A percentile compares a stretch with the other conserved stretches of the same genome.
Conservation (phyloP, 768 basidiomycete species). For the Boletus rufocinnamomeus region DNA sequence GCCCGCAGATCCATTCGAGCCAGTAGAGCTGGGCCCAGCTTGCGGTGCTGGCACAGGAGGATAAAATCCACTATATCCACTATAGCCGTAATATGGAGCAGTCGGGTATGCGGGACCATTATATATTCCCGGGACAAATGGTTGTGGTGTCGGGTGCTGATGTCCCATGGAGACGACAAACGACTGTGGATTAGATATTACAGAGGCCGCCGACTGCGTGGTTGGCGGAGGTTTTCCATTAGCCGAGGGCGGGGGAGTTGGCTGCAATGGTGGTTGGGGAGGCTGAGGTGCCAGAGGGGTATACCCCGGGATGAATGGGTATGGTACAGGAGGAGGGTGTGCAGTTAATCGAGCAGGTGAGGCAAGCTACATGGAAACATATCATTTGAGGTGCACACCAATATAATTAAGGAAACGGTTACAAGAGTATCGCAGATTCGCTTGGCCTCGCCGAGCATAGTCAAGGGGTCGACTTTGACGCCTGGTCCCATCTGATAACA, state of each 20-base stretch:
- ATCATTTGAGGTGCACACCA: slow-evolving; percentile 15
- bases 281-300: slow-evolving; percentile 23
- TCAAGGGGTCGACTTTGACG: slow-evolving; percentile 70
- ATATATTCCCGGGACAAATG: slow-evolving; percentile 40
- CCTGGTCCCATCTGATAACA: slow-evolving; percentile 75
- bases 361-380: slow-evolving; percentile 52
- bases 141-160: slow-evolving; percentile 49
- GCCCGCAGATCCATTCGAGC: slow-evolving; percentile 23
- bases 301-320: slow-evolving; percentile 48
- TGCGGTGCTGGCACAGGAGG: slow-evolving; percentile 25
- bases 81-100: slow-evolving; percentile 63
- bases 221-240: slow-evolving; percentile 37
- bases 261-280: slow-evolving; percentile 36
- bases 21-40: slow-evolving; percentile 31
- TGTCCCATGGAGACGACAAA: slow-evolving; percentile 72
- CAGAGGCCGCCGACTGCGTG: slow-evolving; percentile 40
- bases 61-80: slow-evolving; percentile 38
- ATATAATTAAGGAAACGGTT: slow-evolving; percentile 21
- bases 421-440: slow-evolving; percentile 77
- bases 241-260: slow-evolving; percentile 40
- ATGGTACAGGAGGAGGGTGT: slow-evolving; percentile 63
- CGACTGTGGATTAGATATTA: slow-evolving; percentile 71
- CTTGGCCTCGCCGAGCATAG: slow-evolving; percentile 76
- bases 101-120: slow-evolving; percentile 52
- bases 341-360: slow-evolving; percentile 72